Evolutionary conservation across 805 yeast genomes (phyloP).

Genomic region (Torulaspora maleeae): DNA sequence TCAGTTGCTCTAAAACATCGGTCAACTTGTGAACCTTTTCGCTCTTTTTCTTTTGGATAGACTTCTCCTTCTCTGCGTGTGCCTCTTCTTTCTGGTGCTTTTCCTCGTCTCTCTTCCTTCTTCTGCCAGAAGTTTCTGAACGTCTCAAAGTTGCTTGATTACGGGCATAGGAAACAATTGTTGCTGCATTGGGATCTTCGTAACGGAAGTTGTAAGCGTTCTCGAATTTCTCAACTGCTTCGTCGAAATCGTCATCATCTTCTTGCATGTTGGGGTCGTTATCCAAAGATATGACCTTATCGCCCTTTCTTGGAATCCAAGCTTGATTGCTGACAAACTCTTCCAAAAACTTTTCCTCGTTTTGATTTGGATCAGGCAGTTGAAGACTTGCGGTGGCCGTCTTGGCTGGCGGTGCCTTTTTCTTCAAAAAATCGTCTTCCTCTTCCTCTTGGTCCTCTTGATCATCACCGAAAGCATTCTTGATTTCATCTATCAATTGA

Average conservation of each 20-base stretch:
- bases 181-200: conserved; percentile 88
- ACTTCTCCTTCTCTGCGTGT: conserved; percentile 52
- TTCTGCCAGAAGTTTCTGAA: conserved; percentile 65
- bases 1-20: conserved; percentile 49
- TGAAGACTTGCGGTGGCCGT: conserved; percentile 17
- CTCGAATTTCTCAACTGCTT: conserved; percentile 87
- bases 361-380: conserved; percentile 63
- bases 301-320: conserved; percentile 78
- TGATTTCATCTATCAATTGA: conserved; percentile 71
- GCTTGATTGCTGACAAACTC: conserved; percentile 74
- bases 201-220: conserved; percentile 90
- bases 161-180: conserved; percentile 92
- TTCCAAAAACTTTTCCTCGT: conserved; percentile 65
- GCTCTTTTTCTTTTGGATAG: conserved; percentile 65
- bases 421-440: conserved; percentile 52
- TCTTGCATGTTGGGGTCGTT: conserved; percentile 43
- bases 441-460: conserved; percentile 41
- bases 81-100: conserved; percentile 49
- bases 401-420: conserved; percentile 44
- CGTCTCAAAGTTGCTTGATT: conserved; percentile 88
- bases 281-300: conserved; percentile 51
- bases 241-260: conserved; percentile 84
- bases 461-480: conserved; percentile 54
- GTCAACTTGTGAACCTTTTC: conserved; percentile 72
- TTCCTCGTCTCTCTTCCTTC: conserved; percentile 73